Evolutionary conservation across 2,329 filamentous ascomycete genomes (phyloP), one percentile per base, ranked within the genome.

Genomic region (Trichoderma hamatum): DNA sequence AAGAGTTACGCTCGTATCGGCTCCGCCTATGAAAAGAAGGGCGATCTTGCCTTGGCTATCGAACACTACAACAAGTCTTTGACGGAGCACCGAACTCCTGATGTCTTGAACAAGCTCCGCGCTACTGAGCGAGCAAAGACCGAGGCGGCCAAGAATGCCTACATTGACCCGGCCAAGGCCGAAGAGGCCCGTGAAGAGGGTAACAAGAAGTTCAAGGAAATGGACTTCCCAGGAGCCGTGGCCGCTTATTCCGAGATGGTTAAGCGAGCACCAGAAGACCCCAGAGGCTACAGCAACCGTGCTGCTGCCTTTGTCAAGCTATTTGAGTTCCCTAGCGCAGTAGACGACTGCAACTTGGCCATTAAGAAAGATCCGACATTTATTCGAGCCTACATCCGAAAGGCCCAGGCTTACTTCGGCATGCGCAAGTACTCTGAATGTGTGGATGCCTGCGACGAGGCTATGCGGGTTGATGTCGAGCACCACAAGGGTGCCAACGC

Each of bases 341-440:
- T 99, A 49, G 89, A 94, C 60, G 96, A 99, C 83, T 98, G 96
- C 80, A 90, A 97, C 80, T 84, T 88, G 73, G 96, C 96, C 55
- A 96, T 97, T 83, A 92, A 93, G 86, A 92, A 90, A 75, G 96
- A 99, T 76, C 87, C 92, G 69, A 91, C 90, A 77, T 99, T 99
- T 81, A 95, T 98, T 82, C 90, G 95, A 68, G 96, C 96, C 9
- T 98, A 98, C 81, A 91, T 99, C 75, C 91, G 96, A 79, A 98
- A 97, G 85, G 94, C 94, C 0, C 94, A 98, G 83, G 93, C 94
- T 52, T 93, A 95, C 80, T 94, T 96, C 74, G 94, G 94, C 75
- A 99, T 99, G 96, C 93, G 96, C 80, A 95, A 99, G 81, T 98
- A 97, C 85, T 97, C 91, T 80, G 95, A 94, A 80, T 96, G 92